A percentile compares a stretch with the other conserved stretches of the same genome.
These are phyloP conservation scores for Teunomyces pallodes DNA, from an alignment of 805 yeast species.

Conservation along the genomic window DNA sequence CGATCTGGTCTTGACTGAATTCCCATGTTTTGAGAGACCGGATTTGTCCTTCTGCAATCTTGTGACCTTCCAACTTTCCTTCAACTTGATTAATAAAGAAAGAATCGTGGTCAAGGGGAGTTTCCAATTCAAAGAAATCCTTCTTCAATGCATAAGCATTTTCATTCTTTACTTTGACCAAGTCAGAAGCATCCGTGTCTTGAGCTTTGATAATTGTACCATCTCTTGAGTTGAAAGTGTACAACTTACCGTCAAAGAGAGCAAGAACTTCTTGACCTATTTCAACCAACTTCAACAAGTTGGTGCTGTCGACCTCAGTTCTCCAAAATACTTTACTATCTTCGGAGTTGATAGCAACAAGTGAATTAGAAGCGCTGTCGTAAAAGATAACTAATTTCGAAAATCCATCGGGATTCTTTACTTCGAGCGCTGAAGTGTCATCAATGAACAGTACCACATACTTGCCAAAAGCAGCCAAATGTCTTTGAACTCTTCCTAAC, in stretches of 20 bases:
- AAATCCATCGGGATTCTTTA: constrained; percentile 26
- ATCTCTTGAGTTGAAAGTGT: constrained; percentile 12
- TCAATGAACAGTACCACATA: constrained; percentile 14
- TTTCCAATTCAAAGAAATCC: neutral
- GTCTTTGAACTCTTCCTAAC: constrained; percentile 25
- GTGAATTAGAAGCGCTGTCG: constrained; percentile 12
- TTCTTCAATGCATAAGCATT: neutral
- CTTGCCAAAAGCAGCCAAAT: constrained; percentile 33
- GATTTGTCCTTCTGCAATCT: constrained; percentile 8
- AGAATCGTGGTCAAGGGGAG: constrained; percentile 6
- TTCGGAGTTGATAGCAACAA: constrained; percentile 11
- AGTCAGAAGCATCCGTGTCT: neutral
- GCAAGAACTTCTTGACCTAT: constrained; percentile 11
- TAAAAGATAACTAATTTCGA: constrained; percentile 29
- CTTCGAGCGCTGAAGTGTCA: neutral
- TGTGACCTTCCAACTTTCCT: constrained; percentile 20
- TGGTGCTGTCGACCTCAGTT: neutral
- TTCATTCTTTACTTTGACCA: neutral
- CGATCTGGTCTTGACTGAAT: constrained; percentile 19
- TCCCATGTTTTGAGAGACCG: constrained; percentile 28
- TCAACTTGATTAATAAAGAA: constrained; percentile 13
- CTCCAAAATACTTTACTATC: constrained; percentile 8
- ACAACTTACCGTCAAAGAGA: constrained; percentile 11
- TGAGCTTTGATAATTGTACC: constrained; percentile 11
- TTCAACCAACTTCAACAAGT: constrained; percentile 12